Conservation (phyloP, 768 basidiomycete species). For the Mycena rosella region DNA sequence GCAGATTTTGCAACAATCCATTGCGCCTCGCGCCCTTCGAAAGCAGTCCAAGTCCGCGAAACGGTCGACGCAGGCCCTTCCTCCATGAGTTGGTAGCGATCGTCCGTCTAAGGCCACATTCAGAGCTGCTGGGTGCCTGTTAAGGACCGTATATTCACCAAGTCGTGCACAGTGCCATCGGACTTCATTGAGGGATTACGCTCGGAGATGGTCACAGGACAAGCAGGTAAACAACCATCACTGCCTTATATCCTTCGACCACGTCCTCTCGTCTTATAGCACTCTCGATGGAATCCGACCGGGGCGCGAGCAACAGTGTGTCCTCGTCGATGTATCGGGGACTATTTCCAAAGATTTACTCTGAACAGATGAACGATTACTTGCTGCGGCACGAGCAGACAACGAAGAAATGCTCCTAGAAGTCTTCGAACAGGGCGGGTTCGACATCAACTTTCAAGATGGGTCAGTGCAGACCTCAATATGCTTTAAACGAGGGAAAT, state of each 20-base stretch:
- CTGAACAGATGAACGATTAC: constrained; percentile 72
- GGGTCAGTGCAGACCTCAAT: constrained; percentile 64
- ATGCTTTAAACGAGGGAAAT: constrained; percentile 24
- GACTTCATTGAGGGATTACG: constrained; percentile 6
- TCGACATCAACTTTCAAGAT: constrained; percentile 83
- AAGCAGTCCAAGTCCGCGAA: constrained; percentile 51
- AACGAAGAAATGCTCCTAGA: constrained; percentile 76
- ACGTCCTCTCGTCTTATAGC: constrained; percentile 34
- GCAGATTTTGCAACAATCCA: constrained; percentile 70
- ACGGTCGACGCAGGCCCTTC: constrained; percentile 61
- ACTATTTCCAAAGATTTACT: constrained; percentile 10
- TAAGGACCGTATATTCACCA: constrained; percentile 32
- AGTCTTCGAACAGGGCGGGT: constrained; percentile 66
- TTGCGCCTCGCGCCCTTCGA: constrained; percentile 48
- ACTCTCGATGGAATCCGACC: constrained; percentile 35
- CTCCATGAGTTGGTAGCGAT: constrained; percentile 53
- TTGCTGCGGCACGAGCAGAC: constrained; percentile 81
- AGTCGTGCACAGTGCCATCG: constrained; percentile 21
- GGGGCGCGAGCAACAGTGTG: constrained; percentile 50
- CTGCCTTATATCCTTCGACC: constrained; percentile 10
- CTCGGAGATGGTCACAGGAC: constrained; percentile 28
- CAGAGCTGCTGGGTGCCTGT: constrained; percentile 20
- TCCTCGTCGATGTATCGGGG: constrained; percentile 16
- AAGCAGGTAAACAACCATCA: constrained; percentile 18
- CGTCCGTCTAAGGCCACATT: constrained; percentile 42